Base-by-base conservation (phyloP, 768 basidiomycete genomes). In the Hypsizygus marmoreus region DNA sequence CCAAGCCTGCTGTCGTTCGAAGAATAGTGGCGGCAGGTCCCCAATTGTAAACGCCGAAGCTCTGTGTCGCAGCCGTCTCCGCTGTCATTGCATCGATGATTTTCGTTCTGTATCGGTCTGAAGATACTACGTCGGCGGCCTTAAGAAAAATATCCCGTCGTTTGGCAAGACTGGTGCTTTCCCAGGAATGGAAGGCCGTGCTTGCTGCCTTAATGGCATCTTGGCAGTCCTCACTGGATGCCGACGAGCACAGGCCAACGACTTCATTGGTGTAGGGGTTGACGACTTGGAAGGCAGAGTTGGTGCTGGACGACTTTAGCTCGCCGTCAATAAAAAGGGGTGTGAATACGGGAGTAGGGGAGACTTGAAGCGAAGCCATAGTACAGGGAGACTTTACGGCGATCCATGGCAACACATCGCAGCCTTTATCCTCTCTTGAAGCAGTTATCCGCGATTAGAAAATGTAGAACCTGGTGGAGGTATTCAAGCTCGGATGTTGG, bases 111-210 rank as follows among this genome's bases (percentile, higher is more conserved):
- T 73, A 80, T 45, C 62, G 68, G 1, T 77, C 74, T 2, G 70
- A 62, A 33, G 49, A 57, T n/a, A 76, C 44, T 2, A 81, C 55
- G 12, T 77, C 73, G 1, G 78, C 74, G 4, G 76, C 79, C 47
- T 69, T 74, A 35, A 76, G 61, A 37, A 81, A 65, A 10, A 81
- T 69, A 28, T 71, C 69, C 24, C 77, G 72, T 37, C 72, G 62
- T 25, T 65, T 50, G 24, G 60, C 55, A 10, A 68, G 55, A 1
- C 61, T 60, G 4, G 65, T 65, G 23, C 63, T 45, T 39, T 77
- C 77, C 80, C 80, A 80, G 8, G 68, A 63, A 41, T 62, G 61
- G 63, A 79, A 76, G 3, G 79, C 80, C 8, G 61, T 58, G 4
- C 61, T 63, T 0, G 77, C 77, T 5, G 72, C 68, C 22, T 75